These are phyloP conservation scores for Blastobotrys aristatus DNA, from an alignment of 1,139 yeast genomes.

Conservation along the genomic window DNA sequence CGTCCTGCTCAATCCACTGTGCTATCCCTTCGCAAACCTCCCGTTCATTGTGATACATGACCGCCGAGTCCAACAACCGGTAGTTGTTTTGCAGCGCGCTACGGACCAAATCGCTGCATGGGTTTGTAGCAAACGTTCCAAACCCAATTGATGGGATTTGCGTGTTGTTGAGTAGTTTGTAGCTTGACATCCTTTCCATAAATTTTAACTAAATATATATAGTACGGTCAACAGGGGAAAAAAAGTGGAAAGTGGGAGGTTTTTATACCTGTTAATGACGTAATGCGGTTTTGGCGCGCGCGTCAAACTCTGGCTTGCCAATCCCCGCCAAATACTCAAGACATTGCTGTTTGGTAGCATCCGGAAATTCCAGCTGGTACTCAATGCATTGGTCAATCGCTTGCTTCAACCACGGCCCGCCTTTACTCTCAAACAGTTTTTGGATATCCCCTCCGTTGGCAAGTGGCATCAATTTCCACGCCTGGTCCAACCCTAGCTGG, in stretches of 20 bases:
- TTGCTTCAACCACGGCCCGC: constrained; percentile 80
- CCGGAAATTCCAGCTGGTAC: constrained; percentile 77
- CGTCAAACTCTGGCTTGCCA: no score
- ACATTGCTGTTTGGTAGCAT: constrained; percentile 45
- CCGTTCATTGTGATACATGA: constrained; percentile 50
- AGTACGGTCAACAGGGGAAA: not conserved
- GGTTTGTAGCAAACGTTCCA: constrained; percentile 2
- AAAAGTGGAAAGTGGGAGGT: not conserved
- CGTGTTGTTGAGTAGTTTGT: not conserved
- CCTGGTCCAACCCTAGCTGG: constrained; percentile 25
- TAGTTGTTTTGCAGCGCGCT: constrained; percentile 40
- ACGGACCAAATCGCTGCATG: constrained; percentile 32
- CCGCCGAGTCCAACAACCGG: constrained; percentile 62
- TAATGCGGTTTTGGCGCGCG: not conserved
- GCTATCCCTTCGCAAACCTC: constrained; percentile 47
- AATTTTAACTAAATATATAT: no score
- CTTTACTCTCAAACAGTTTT: constrained; percentile 49
- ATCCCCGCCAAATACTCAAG: constrained; percentile 8
- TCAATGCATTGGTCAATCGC: constrained; percentile 51
- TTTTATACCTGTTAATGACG: not conserved
- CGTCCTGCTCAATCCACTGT: constrained; percentile 13
- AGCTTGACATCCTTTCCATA: no score
- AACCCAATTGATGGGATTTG: constrained; percentile 4
- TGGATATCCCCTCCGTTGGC: constrained; percentile 61
- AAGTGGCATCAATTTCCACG: constrained; percentile 35